Evolutionary conservation across 2,329 filamentous ascomycete genomes (phyloP).

Genomic region (Cordyceps farinosa): DNA sequence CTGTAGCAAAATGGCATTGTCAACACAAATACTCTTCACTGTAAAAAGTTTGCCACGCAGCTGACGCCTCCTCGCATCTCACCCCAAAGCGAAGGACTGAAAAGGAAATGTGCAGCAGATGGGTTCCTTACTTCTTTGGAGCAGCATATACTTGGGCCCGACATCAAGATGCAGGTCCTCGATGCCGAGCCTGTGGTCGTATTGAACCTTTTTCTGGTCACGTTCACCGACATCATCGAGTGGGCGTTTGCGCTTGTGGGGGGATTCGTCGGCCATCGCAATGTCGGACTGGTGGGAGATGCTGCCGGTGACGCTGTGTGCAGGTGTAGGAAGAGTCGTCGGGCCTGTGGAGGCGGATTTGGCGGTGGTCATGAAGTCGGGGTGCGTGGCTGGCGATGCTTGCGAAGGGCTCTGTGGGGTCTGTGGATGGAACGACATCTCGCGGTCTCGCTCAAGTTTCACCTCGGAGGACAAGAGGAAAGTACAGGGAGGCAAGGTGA

Average conservation of each 20-base stretch:
- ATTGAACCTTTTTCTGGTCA: conserved; percentile 58
- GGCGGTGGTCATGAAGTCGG: conserved; percentile 43
- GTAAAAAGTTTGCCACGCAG: conserved; percentile 25
- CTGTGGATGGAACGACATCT: conserved; percentile 64
- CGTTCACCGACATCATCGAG: conserved; percentile 54
- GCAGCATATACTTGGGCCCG: conserved; percentile 63
- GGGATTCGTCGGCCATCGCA: conserved; percentile 49
- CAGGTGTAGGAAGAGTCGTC: conserved; percentile 55
- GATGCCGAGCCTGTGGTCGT: conserved; percentile 60
- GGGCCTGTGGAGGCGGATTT: conserved; percentile 39
- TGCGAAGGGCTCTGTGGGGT: conserved; percentile 66
- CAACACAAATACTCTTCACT: conserved; percentile 23
- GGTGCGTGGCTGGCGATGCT: conserved; percentile 52
- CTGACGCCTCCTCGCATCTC: conserved; percentile 24
- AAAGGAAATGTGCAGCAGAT: conserved; percentile 24
- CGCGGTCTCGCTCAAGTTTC: conserved; percentile 20
- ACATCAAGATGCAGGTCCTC: conserved; percentile 64
- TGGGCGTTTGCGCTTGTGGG: conserved; percentile 60
- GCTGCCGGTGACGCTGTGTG: conserved; percentile 59
- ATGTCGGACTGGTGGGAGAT: conserved; percentile 43
- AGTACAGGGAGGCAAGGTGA: background rate
- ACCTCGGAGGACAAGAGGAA: background rate
- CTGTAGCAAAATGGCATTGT: conserved; percentile 27
- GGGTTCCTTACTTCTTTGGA: conserved; percentile 64
- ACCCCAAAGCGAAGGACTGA: conserved; percentile 19